phyloP scores from a whole-genome alignment of 495 filamentous ascomycete genomes.

The Clohesyomyces aquaticus region DNA sequence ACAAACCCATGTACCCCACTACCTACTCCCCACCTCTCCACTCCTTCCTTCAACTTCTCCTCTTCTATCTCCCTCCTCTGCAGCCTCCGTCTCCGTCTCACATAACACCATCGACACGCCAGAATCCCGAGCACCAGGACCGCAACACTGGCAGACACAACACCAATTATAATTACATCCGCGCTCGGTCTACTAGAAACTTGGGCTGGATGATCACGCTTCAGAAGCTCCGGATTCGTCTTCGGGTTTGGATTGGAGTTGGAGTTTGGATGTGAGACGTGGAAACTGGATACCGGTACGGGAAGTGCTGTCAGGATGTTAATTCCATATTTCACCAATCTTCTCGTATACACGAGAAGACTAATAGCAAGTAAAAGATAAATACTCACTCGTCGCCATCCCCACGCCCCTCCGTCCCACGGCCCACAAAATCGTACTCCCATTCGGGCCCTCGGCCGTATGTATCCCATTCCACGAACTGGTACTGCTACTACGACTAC shows the following conservation, averaged over 20 bases:
- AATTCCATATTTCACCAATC: too few species aligned
- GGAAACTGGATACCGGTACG: too few species aligned
- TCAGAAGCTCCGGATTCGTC: not conserved
- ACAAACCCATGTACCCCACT: not conserved
- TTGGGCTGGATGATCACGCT: not conserved
- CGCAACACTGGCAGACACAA: not conserved
- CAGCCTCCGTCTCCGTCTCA: not conserved
- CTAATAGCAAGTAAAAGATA: too few species aligned
- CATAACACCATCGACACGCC: not conserved
- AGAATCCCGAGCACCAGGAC: not conserved
- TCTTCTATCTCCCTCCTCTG: not conserved
- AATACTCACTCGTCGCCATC: too few species aligned
- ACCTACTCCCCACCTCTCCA: conserved; percentile 1
- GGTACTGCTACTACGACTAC: too few species aligned
- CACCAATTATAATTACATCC: not conserved
- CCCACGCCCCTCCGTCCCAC: too few species aligned
- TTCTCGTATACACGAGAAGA: too few species aligned
- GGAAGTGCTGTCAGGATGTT: too few species aligned
- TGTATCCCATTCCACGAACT: too few species aligned
- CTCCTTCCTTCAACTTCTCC: not conserved
- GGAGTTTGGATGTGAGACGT: too few species aligned
- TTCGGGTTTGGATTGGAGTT: not conserved
- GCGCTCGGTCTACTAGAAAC: not conserved
- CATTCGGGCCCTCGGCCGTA: too few species aligned
- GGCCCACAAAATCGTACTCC: too few species aligned